Base-by-base conservation (phyloP, 2,329 filamentous ascomycete species). In the Aspergillus glaucus region DNA sequence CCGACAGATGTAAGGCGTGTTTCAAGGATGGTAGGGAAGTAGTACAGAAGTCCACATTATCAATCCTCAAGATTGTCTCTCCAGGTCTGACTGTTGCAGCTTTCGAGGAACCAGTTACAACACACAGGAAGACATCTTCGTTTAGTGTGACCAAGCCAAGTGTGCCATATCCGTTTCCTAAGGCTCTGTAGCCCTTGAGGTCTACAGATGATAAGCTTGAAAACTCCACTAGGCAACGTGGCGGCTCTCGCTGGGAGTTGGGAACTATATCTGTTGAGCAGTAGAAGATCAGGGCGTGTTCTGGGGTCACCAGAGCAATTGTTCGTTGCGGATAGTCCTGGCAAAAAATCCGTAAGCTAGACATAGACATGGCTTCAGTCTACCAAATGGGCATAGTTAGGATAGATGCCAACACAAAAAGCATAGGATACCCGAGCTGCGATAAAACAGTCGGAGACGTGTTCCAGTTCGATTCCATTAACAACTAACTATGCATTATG, bases 181-280 rank as follows among this genome's bases (percentile, higher is more conserved):
- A 73, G 10, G 84, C 78, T 40, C 88, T 82, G 70, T 92, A 96
- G 54, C 89, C 86, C 59, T 76, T 79, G 51, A 95, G 75, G 54
- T 93, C 79, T 48, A 83, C 75, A 42, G 80, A 75, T 32, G 82
- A 78, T 36, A 81, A 69, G 8, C 81, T 76, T 10, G 83, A 76
- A 66, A 96, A 95, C 67, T 95, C 89, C 56, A 96, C 90, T 78
- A 95, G 90, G 75, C 90, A 95, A 79, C 68, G 82, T 69, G 59
- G 79, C 57, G 64, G 69, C 55, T 65, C 73, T 43, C 54, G 68
- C 55, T 56, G 62, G 43, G 51, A 66, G 50, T 51, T 82, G 46
- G 74, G 69, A 54, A 77, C 75, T 28, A 74, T 64, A 53, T 85
- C 85, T 65, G 81, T 79, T 43, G 81, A 75, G 65, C 80, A 89